Evolutionary conservation across 139 green algal species (phyloP).

Genomic region (Haematococcus lacustris): DNA sequence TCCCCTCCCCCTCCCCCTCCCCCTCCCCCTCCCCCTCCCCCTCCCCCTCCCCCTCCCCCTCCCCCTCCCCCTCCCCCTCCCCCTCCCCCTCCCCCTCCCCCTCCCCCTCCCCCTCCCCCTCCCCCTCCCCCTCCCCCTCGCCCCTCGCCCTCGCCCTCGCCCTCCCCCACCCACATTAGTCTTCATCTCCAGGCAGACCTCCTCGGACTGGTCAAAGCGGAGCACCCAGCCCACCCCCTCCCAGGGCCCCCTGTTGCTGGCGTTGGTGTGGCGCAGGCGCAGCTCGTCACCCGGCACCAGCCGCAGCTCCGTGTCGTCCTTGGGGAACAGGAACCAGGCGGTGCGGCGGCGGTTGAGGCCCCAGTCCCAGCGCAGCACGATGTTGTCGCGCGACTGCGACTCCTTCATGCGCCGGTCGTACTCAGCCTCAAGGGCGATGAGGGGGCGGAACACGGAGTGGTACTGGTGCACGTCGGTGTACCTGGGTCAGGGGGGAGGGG

Average conservation of each 20-base stretch:
- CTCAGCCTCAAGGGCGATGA: conserved; percentile 90
- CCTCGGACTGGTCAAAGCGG: conserved; percentile 68
- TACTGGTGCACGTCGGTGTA: conserved; percentile 21
- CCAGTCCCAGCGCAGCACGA: conserved; percentile 86
- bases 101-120: conserved; percentile 10
- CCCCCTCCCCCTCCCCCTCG: too few species aligned
- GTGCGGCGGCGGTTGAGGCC: conserved; percentile 86
- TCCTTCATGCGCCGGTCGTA: conserved; percentile 88
- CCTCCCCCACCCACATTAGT: conserved; percentile 22
- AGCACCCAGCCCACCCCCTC: conserved; percentile 66
- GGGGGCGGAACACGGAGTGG: conserved; percentile 38
- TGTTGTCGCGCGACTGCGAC: conserved; percentile 72
- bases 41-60: too few species aligned
- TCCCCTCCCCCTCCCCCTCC: too few species aligned
- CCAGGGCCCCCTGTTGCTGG: conserved; percentile 55
- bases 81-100: background rate
- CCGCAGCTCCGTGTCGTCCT: conserved; percentile 53
- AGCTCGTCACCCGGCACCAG: conserved; percentile 76
- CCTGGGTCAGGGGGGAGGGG: background rate
- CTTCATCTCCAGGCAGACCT: conserved; percentile 79
- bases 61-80: too few species aligned
- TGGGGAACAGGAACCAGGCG: conserved; percentile 85
- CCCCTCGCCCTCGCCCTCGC: too few species aligned
- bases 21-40: too few species aligned
- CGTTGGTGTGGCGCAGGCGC: conserved; percentile 64